Percentiles rank a stretch among this genome's conserved stretches.
phyloP scores from a whole-genome alignment of 2,329 filamentous ascomycete species.

The Aotearoamyces nothofagi region DNA sequence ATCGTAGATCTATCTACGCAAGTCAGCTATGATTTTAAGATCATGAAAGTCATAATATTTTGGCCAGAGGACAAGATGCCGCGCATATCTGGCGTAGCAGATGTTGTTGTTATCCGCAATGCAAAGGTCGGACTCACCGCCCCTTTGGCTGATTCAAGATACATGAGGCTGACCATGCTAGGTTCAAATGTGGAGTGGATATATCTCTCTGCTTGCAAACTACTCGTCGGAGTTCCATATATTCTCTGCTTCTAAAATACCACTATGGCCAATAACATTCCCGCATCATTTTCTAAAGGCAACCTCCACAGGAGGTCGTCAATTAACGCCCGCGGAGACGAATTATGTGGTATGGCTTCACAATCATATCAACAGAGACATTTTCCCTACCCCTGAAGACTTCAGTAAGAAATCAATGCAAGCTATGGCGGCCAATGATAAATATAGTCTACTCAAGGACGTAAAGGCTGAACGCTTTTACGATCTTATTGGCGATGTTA shows the following conservation, averaged over 20 bases:
- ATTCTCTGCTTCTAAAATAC: conserved; percentile 26
- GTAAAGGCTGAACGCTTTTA: conserved; percentile 38
- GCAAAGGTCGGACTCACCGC: conserved; percentile 29
- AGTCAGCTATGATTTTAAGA: conserved; percentile 23
- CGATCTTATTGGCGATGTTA: conserved; percentile 58
- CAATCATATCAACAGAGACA: conserved; percentile 26
- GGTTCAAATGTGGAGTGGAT: conserved; percentile 24
- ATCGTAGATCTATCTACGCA: conserved; percentile 43
- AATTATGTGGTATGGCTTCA: conserved; percentile 33
- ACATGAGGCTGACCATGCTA: conserved; percentile 11
- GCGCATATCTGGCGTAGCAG: conserved; percentile 28
- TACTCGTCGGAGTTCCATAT: conserved; percentile 27
- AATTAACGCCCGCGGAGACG: conserved; percentile 9
- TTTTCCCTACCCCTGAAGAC: conserved; percentile 26
- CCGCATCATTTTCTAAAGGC: neutral
- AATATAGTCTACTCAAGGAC: conserved; percentile 51
- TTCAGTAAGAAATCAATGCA: conserved; percentile 25
- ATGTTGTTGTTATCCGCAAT: conserved; percentile 48
- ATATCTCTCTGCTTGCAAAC: conserved; percentile 29
- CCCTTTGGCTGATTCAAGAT: conserved; percentile 4
- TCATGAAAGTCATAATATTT: conserved; percentile 43
- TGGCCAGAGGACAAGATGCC: conserved; percentile 33
- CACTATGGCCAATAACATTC: conserved; percentile 8
- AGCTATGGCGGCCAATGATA: conserved; percentile 32
- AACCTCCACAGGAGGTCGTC: neutral